These are phyloP conservation scores for Stellera chamaejasme DNA, from an alignment of 345 rosid genomes.

Conservation along the genomic window DNA sequence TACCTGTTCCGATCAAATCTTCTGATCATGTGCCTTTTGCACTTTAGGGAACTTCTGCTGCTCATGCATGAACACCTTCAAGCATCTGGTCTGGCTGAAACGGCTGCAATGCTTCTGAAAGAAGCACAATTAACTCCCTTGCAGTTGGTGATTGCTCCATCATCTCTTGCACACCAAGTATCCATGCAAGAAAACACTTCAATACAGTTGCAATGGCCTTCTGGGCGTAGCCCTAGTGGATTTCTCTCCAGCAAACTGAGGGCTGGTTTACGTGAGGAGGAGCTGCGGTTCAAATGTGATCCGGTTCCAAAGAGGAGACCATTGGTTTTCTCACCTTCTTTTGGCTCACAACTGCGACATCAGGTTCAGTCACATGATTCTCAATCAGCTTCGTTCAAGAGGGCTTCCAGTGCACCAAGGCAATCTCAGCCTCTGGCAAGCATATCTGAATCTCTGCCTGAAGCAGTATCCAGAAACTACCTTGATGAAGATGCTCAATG, in stretches of 20 bases:
- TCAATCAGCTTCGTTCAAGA: constrained; percentile 33
- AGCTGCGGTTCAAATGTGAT: constrained; percentile 35
- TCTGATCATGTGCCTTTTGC: constrained; percentile 9
- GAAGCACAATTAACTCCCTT: constrained; percentile 92
- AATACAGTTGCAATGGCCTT: constrained; percentile 78
- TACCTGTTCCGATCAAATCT: constrained; percentile 5
- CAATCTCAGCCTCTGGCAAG: constrained; percentile 24
- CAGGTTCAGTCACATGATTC: constrained; percentile 39
- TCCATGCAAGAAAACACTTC: constrained; percentile 50
- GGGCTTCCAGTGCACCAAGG: constrained; percentile 26
- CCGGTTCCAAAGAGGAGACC: constrained; percentile 68
- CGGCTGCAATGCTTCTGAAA: constrained; percentile 62
- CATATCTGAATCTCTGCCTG: constrained; percentile 34
- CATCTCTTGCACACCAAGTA: constrained; percentile 50
- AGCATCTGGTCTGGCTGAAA: constrained; percentile 70
- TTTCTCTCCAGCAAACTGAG: constrained; percentile 50
- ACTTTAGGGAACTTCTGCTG: constrained; percentile 76
- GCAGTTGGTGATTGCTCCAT: constrained; percentile 55
- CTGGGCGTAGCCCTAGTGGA: constrained; percentile 62
- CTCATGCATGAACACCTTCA: constrained; percentile 97
- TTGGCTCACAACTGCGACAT: constrained; percentile 45
- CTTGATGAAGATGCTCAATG: constrained; percentile 44
- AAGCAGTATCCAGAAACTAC: constrained; percentile 27
- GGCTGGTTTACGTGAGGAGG: constrained; percentile 33
- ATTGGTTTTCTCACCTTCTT: constrained; percentile 64